A percentile compares a stretch with the other conserved stretches of the same genome.
These are phyloP conservation scores for Saksenaea vasiformis DNA, from an alignment of 371 early-diverging fungal genomes.

Conservation along the genomic window DNA sequence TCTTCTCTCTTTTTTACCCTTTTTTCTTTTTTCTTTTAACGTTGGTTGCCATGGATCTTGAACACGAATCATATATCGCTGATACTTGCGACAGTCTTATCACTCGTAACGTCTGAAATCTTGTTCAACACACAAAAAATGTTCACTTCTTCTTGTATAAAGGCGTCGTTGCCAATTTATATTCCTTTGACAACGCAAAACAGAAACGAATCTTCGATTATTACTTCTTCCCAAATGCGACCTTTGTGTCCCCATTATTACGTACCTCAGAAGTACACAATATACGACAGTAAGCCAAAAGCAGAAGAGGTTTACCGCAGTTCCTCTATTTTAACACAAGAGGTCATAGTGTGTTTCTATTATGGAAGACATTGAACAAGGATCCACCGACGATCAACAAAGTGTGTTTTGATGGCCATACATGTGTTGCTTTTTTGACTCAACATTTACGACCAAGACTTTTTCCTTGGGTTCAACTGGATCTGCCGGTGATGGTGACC, in stretches of 20 bases:
- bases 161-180: constrained; percentile 40
- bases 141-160: neutral
- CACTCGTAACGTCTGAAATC: neutral
- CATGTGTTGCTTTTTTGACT: constrained; percentile 23
- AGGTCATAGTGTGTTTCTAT: constrained; percentile 19
- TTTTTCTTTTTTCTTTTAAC: constrained; percentile 2
- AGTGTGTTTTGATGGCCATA: constrained; percentile 25
- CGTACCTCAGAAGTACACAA: constrained; percentile 51
- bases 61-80: neutral
- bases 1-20: neutral
- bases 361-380: constrained; percentile 27
- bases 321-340: too few relatives aligned
- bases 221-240: constrained; percentile 42
- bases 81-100: constrained; percentile 1
- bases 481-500: constrained; percentile 26
- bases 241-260: constrained; percentile 50
- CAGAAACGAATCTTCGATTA: constrained; percentile 40
- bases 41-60: constrained; percentile 1
- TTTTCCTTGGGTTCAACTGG: constrained; percentile 22
- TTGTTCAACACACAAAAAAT: neutral
- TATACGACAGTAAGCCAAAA: constrained; percentile 48
- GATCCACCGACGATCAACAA: constrained; percentile 20
- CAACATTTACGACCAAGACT: constrained; percentile 20
- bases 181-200: constrained; percentile 37
- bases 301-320: neutral